Evolutionary conservation across 345 rosid species (phyloP).

Genomic region (Populus ilicifolia): DNA sequence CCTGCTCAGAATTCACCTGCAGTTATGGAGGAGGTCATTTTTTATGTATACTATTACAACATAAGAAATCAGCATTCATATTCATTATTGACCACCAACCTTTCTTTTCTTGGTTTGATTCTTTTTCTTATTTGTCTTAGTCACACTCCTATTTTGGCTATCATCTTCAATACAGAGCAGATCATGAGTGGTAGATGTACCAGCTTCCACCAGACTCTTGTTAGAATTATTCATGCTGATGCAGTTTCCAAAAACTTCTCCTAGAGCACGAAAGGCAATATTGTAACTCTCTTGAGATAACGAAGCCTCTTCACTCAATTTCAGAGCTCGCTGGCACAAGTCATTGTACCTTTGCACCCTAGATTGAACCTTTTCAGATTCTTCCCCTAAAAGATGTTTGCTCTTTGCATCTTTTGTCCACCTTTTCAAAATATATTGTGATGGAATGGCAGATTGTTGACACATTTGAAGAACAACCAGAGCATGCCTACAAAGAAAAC

Average conservation of each 20-base stretch:
- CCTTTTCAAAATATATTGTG: slow-evolving; percentile 56
- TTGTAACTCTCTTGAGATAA: slow-evolving; percentile 58
- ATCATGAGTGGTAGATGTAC: slow-evolving; percentile 47
- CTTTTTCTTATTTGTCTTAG: slow-evolving; percentile 57
- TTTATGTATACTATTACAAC: not conserved
- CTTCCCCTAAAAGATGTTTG: slow-evolving; percentile 40
- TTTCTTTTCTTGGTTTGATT: slow-evolving; percentile 63
- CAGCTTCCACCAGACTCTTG: slow-evolving; percentile 49
- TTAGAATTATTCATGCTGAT: slow-evolving; percentile 45
- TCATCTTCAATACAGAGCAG: slow-evolving; percentile 57
- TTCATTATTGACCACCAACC: slow-evolving; percentile 30
- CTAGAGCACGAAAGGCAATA: slow-evolving; percentile 53
- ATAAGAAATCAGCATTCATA: not conserved
- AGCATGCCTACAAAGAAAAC: slow-evolving; percentile 66
- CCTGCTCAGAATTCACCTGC: slow-evolving; percentile 64
- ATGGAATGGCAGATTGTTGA: slow-evolving; percentile 50
- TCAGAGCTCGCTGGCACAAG: slow-evolving; percentile 46
- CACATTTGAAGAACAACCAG: slow-evolving; percentile 63
- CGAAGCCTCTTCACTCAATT: slow-evolving; percentile 61
- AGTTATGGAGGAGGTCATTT: slow-evolving; percentile 4
- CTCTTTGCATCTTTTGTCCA: slow-evolving; percentile 73
- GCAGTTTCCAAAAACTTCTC: slow-evolving; percentile 54
- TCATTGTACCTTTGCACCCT: slow-evolving; percentile 54
- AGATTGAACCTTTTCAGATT: slow-evolving; percentile 48
- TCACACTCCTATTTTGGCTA: slow-evolving; percentile 36